A percentile compares a stretch with the other conserved stretches of the same genome.
phyloP scores from a whole-genome alignment of 495 filamentous ascomycete genomes.

The Talaromyces wortmannii region DNA sequence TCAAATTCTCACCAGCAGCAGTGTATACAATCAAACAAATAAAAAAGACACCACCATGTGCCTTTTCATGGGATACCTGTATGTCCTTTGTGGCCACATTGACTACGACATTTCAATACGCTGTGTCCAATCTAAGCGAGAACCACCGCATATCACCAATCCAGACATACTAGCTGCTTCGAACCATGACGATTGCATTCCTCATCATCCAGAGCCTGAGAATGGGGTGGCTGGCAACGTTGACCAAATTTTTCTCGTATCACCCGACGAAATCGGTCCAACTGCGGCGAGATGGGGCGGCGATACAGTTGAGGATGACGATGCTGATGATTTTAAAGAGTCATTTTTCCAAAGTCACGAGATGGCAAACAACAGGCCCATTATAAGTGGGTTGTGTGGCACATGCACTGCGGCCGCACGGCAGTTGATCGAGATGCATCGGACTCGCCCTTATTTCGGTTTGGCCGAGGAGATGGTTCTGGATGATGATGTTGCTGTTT shows the following conservation, averaged over 20 bases:
- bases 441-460: background rate
- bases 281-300: too few species aligned
- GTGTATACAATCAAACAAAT: background rate
- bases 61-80: slow-evolving; percentile 4
- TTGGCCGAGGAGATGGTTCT: background rate
- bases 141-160: slow-evolving; percentile 13
- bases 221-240: too few species aligned
- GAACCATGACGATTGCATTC: too few species aligned
- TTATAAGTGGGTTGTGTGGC: background rate
- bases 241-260: too few species aligned
- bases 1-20: background rate
- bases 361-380: too few species aligned
- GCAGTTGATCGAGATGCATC: background rate
- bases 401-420: background rate
- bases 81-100: slow-evolving; percentile 7
- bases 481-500: background rate
- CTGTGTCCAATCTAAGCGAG: slow-evolving; percentile 8
- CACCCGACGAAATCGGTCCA: too few species aligned
- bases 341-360: too few species aligned
- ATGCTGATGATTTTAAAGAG: too few species aligned
- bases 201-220: too few species aligned
- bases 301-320: too few species aligned
- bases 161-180: background rate
- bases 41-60: slow-evolving; percentile 11
- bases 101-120: slow-evolving; percentile 10